Evolutionary conservation across 768 basidiomycete species (phyloP).

Genomic region (Psilocybe subaeruginosa): DNA sequence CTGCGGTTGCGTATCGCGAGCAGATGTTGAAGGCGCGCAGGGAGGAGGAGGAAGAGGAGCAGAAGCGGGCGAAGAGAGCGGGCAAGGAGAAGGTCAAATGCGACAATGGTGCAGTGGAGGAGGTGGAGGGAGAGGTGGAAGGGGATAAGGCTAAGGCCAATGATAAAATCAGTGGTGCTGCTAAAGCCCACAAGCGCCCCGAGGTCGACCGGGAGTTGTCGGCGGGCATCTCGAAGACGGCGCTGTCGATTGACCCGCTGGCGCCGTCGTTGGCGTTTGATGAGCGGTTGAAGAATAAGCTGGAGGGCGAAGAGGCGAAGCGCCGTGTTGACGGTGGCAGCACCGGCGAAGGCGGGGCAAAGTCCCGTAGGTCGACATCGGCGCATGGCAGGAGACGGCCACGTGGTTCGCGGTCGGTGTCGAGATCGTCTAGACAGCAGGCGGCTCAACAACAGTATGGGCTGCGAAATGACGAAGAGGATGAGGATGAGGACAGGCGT

Average conservation of each 20-base stretch:
- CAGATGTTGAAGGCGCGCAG: constrained; percentile 63
- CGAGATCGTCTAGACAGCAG: constrained; percentile 5
- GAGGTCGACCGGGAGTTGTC: constrained; percentile 32
- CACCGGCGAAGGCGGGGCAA: background rate
- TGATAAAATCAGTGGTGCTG: no score
- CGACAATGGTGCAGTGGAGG: constrained; percentile 10
- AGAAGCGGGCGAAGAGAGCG: constrained; percentile 23
- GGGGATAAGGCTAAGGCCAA: background rate
- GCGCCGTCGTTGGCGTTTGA: constrained; percentile 84
- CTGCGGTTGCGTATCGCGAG: constrained; percentile 87
- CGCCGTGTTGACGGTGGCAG: constrained; percentile 23
- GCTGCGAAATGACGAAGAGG: constrained; percentile 19
- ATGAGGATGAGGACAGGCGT: constrained; percentile 31
- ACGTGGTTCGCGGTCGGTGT: background rate
- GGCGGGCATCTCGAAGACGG: constrained; percentile 24
- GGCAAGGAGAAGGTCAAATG: constrained; percentile 26
- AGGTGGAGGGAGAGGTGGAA: constrained; percentile 9
- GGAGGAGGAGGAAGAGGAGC: constrained; percentile 32
- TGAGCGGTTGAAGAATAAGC: constrained; percentile 73
- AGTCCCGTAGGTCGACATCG: background rate
- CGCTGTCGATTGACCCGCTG: constrained; percentile 83
- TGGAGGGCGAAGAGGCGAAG: constrained; percentile 43
- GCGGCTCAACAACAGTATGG: constrained; percentile 9
- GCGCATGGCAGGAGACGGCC: background rate
- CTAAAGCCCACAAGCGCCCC: constrained; percentile 30